Evolutionary conservation across 2,329 filamentous ascomycete genomes (phyloP), one percentile per base, ranked within the genome.

Genomic region (Aspergillus fructus): DNA sequence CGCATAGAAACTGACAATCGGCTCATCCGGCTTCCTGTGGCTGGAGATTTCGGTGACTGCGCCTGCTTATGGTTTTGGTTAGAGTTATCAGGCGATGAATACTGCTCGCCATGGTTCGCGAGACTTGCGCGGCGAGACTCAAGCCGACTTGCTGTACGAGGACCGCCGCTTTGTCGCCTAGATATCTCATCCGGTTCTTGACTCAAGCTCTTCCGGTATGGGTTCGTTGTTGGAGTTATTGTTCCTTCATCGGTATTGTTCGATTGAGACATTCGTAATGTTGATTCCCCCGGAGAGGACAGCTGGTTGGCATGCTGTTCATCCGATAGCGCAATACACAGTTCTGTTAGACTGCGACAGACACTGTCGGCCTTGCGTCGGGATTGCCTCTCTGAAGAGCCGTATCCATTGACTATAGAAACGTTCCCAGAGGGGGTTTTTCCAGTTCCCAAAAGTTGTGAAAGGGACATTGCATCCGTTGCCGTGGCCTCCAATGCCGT

Each of bases 291-390:
- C 45, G 68, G 74, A 5, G 62, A 66, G n/a, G 66, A 67, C 46
- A 68, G 71, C 49, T 66, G 65, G 42, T 62, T 68, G 30, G 65
- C 66, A 48, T 72, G 54, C 27, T 72, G 68, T 41, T 85, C 84
- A 61, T 90, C 89, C 30, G 87, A 87, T 53, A 99, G 78, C 1
- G 92, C 90, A 55, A 99, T 84, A 70, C 91, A 96, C 6, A 99
- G 81, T 73, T 99, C 94, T 0, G 93, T 97, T 63, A 99, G 78
- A 68, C 90, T 94, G 53, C 93, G 89, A 72, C 94, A 97, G 70
- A 99, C 86, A 68, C 89, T 92, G 70, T 99, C 93, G 27, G 91
- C 91, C 74, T 96, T 97, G 61, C 93, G 86, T 49, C 92, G 86
- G 15, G 96, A 81, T 70, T 96, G 91, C 50, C 94, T 86, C 71